Evolutionary conservation across 2,329 filamentous ascomycete species (phyloP), one percentile per base, ranked within the genome.

Genomic region (Aaosphaeria pasadenensis): DNA sequence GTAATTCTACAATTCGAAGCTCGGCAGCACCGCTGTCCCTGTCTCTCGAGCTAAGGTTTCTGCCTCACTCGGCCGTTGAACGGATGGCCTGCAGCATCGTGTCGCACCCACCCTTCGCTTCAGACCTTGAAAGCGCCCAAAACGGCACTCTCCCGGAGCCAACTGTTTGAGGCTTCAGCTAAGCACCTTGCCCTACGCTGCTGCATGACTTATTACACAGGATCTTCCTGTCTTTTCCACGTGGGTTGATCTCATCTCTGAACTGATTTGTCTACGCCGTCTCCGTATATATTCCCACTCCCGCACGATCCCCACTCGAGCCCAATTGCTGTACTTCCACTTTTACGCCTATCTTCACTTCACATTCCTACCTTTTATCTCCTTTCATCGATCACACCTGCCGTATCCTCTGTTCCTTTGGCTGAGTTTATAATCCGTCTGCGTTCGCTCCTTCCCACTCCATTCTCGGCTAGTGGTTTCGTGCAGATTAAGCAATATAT

Each of bases 141-240:
- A 66, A 59, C 65, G 66, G 67, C 59, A 61, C 56, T 51, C 61
- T 63, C 63, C 65, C 67, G 67, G 62, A 57, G 60, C 64, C 65
- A 67, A 57, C 59, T 62, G 67, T 69, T 67, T 69, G 66, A 68
- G 63, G 59, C 60, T 61, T 62, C 57, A 58, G 59, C 59, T 63
- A 66, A 66, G 58, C 57, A 53, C 60, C 57, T 62, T 52, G 58
- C 60, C 58, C 47, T 66, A 61, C 57, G 55, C 57, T 55, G 59
- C 52, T 66, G 65, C 66, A 67, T 63, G 59, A 64, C 56, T 57
- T 62, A 50, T 49, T 55, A 59, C 52, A 64, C 47, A 55, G 62
- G 61, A 64, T 65, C 56, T 62, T 53, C 62, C 58, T 62, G 59
- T 24, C 52, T 56, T 59, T 57, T 65, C 62, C 63, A 68, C 62